These are phyloP conservation scores for Cardamine chenopodiifolia DNA, from an alignment of 345 rosid genomes.

Conservation along the genomic window DNA sequence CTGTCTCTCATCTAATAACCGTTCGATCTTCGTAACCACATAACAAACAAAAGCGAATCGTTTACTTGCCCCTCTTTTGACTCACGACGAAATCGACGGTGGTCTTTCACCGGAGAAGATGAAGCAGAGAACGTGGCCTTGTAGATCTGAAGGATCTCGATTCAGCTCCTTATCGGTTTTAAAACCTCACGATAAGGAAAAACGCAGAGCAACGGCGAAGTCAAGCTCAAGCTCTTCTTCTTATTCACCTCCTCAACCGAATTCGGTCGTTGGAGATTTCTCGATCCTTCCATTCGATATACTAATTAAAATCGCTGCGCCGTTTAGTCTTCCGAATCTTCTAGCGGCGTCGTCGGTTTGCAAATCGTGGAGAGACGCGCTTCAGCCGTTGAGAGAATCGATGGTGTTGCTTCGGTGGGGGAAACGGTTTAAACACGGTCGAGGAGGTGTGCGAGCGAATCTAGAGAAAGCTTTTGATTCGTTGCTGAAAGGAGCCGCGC, in stretches of 20 bases:
- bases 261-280: slow-evolving; percentile 50
- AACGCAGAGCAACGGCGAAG: slow-evolving; percentile 26
- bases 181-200: slow-evolving; percentile 32
- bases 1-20: slow-evolving; percentile 7
- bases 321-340: slow-evolving; percentile 69
- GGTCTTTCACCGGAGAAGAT: slow-evolving; percentile 41
- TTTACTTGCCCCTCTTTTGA: slow-evolving; percentile 19
- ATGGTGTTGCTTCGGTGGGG: slow-evolving; percentile 77
- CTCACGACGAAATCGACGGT: slow-evolving; percentile 26
- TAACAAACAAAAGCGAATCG: not conserved
- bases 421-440: slow-evolving; percentile 86
- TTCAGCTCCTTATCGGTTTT: slow-evolving; percentile 44
- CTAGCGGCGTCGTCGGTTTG: slow-evolving; percentile 77
- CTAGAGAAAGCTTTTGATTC: slow-evolving; percentile 78
- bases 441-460: slow-evolving; percentile 64
- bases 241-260: not conserved
- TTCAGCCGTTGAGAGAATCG: slow-evolving; percentile 83
- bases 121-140: slow-evolving; percentile 62
- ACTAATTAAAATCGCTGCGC: slow-evolving; percentile 60
- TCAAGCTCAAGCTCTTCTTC: slow-evolving; percentile 24
- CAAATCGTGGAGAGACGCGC: slow-evolving; percentile 79
- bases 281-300: slow-evolving; percentile 74
- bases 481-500: slow-evolving; percentile 77
- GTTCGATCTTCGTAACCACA: slow-evolving; percentile 14
- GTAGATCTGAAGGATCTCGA: slow-evolving; percentile 48